Evolutionary conservation across 106 monocot genomes (phyloP), one percentile per base, ranked within the genome.

Genomic region (Allium sativum): DNA sequence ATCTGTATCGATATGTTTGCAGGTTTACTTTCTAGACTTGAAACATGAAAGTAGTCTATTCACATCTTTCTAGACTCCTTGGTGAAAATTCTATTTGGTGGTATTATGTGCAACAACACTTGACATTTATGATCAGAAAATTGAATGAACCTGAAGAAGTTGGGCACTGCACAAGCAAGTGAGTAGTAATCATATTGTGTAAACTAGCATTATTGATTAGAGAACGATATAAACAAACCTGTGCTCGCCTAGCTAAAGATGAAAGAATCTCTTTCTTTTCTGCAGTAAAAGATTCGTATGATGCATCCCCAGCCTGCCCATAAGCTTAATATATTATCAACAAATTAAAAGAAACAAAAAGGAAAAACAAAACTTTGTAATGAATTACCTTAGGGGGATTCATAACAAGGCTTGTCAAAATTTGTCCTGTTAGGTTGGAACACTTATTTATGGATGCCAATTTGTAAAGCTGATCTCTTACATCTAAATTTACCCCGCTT

Each of bases 391-490:
- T 82, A 19, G 87, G 87, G 22, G 82, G 78, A 66, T 87, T 82
- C 86, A 87, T 87, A 46, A 82, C 76, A 52, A 87, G 86, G 45
- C 86, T 79, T 7, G 76, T 68, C 40, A 87, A 81, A 60, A 87
- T 82, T 51, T 87, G 86, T 7, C 86, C 86, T 52, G 76, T 70
- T 10, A 82, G 73, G 54, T 87, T 87, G 0, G 86, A 82, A 46
- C 86, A 79, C 70, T 82, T 76, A 54, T 82, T 87, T 18, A 87
- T 73, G 41, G 82, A 82, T 22, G 82, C 86, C 42, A 87, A 48
- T 69, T 87, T 87, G 68, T 82, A 87, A 47, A 87, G 76, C 41
- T 87, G 79, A 17, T 82, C 82, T 54, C 70, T 76, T 18, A 82
- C 73, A 46, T 76, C 76, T 18, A 70, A 10, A 65, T 22, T 71